These are phyloP conservation scores for Xylaria hypoxylon DNA, from an alignment of 2,329 filamentous ascomycete species.

Conservation along the genomic window DNA sequence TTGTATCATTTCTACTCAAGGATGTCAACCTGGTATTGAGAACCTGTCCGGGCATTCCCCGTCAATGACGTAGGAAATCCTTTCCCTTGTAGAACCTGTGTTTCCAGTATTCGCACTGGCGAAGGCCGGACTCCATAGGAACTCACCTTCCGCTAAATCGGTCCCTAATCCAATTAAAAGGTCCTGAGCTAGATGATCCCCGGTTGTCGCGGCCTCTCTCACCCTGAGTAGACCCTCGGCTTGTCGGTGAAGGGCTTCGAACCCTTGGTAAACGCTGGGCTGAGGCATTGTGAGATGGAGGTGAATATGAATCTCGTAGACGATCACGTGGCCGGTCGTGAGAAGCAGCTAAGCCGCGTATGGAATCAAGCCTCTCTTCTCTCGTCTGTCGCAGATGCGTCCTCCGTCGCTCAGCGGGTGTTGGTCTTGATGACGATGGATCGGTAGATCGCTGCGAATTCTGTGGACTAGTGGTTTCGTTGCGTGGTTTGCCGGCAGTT, in stretches of 20 bases:
- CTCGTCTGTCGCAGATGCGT: constrained; percentile 40
- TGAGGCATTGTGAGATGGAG: constrained; percentile 41
- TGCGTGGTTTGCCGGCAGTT: constrained; percentile 44
- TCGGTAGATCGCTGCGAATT: constrained; percentile 6
- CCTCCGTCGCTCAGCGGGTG: constrained; percentile 42
- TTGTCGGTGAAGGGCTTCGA: constrained; percentile 47
- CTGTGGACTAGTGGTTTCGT: constrained; percentile 28
- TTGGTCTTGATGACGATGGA: constrained; percentile 38
- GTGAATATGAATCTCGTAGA: constrained; percentile 46
- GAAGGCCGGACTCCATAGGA: constrained; percentile 15
- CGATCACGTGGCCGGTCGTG: constrained; percentile 34
- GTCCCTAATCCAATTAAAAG: constrained; percentile 59
- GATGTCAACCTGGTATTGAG: not conserved
- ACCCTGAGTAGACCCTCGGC: constrained; percentile 44
- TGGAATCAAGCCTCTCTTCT: constrained; percentile 43
- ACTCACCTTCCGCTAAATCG: constrained; percentile 52
- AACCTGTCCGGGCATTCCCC: not conserved
- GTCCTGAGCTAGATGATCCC: constrained; percentile 53
- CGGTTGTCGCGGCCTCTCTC: constrained; percentile 51
- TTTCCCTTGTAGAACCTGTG: not conserved
- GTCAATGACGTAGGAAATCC: not conserved
- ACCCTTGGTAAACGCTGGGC: constrained; percentile 41
- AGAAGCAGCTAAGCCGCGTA: constrained; percentile 35
- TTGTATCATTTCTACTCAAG: not conserved
- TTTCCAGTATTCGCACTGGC: constrained; percentile 4